Evolutionary conservation across 176 grass and related monocot species (phyloP), one percentile per base, ranked within the genome.

Genomic region (Areca catechu): DNA sequence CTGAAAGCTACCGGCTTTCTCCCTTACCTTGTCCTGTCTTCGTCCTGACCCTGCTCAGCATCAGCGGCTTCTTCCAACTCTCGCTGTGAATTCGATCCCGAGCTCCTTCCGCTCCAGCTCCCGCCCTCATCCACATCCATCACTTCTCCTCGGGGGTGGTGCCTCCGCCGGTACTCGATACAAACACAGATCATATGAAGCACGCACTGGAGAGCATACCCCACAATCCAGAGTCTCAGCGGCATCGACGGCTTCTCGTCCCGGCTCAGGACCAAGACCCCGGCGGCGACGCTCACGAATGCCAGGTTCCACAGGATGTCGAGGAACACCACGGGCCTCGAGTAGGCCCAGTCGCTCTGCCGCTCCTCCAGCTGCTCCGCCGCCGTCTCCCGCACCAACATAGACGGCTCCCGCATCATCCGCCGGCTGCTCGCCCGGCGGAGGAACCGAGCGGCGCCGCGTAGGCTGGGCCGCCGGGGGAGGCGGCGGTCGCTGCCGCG

Each of bases 321-420:
- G 25, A 67, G 65, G 25, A 67, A 53, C 50, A 67, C 65, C 24
- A 67, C 65, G 4, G 65, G 65, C 65, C 51, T 53, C 49, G 65
- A 67, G 51, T 67, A 67, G 4, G 65, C 65, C 65, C 65, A 67
- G 65, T 67, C 65, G n/a, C 65, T 67, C 51, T 67, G 65, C 50
- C 65, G 65, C 25, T 67, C 65, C 65, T 67, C 65, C 51, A 67
- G 65, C 51, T 67, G 65, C 27, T 53, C 65, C n/a, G 65, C 65
- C 51, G 65, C 65, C 7, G 65, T 20, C 65, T 67, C 65, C 18
- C 65, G 65, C 50, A 67, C 65, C 50, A 54, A 54, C 65, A 67
- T 67, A 25, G 65, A 67, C 4, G 50, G 65, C 19, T 67, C 65
- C 50, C 65, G 51, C 65, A 67, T 54, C 51, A 30, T 37, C 10